A percentile compares a stretch with the other conserved stretches of the same genome.
These are phyloP conservation scores for Xylaria sp. DNA, from an alignment of 2,329 filamentous ascomycete genomes.

Conservation along the genomic window DNA sequence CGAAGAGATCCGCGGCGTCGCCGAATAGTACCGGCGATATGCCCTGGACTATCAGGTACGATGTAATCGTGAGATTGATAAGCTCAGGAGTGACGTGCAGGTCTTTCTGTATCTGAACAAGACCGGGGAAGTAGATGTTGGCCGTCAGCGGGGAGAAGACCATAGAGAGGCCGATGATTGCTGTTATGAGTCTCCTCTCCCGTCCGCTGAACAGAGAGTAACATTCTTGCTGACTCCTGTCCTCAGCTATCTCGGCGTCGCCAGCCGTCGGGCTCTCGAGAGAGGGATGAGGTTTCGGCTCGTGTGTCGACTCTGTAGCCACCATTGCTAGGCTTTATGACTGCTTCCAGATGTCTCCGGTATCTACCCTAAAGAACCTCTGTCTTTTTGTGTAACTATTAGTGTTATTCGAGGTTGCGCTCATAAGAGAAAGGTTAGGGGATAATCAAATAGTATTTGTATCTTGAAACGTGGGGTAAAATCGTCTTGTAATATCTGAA, in stretches of 20 bases:
- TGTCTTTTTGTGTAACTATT: too few relatives aligned
- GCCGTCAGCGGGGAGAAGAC: not conserved
- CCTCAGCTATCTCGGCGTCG: not conserved
- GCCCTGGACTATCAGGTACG: not conserved
- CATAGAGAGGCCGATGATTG: not conserved
- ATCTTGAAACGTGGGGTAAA: too few relatives aligned
- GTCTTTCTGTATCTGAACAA: not conserved
- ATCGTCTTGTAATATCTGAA: too few relatives aligned
- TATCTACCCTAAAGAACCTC: too few relatives aligned
- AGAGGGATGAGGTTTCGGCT: not conserved
- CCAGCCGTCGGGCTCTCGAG: not conserved
- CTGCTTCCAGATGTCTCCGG: not conserved
- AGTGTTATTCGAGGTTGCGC: too few relatives aligned
- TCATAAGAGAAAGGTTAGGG: too few relatives aligned
- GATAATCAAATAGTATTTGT: too few relatives aligned
- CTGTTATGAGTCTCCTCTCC: not conserved
- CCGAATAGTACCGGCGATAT: not conserved
- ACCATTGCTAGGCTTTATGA: not conserved
- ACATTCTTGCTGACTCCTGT: not conserved
- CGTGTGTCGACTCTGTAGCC: not conserved
- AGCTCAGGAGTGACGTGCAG: not conserved
- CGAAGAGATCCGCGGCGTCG: slow-evolving; percentile 53
- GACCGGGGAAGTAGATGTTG: slow-evolving; percentile 1
- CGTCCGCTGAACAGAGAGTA: not conserved
- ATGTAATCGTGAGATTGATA: not conserved